Percentiles rank a stretch among this genome's conserved stretches.
These are phyloP conservation scores for Lasiodiplodia sp. DNA, from an alignment of 2,329 filamentous ascomycete species.

Conservation along the genomic window DNA sequence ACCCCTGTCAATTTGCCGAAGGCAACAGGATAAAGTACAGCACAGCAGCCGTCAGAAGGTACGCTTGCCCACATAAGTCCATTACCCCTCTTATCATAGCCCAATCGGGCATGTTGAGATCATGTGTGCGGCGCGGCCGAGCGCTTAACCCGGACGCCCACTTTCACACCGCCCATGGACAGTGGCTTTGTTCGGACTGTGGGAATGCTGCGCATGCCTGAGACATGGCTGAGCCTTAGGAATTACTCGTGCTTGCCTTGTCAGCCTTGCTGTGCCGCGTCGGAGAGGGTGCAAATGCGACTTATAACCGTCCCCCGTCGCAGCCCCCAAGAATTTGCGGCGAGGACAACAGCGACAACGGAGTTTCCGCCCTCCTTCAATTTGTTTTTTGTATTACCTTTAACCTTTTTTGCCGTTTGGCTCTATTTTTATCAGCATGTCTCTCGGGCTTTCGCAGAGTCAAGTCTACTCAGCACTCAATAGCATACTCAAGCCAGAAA, in stretches of 20 bases:
- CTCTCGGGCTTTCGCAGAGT: neutral
- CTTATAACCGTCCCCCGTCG: neutral
- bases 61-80: neutral
- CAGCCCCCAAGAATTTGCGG: neutral
- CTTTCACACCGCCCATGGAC: neutral
- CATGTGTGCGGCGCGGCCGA: constrained; percentile 24
- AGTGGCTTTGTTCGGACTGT: neutral
- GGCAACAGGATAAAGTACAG: constrained; percentile 1
- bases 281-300: neutral
- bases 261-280: constrained; percentile 4
- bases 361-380: neutral
- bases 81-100: neutral
- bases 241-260: neutral
- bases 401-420: neutral
- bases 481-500: constrained; percentile 2
- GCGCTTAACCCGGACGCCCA: constrained; percentile 20
- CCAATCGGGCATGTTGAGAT: neutral
- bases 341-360: neutral
- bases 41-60: neutral
- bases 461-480: neutral
- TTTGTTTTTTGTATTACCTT: neutral
- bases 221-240: constrained; percentile 2
- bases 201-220: neutral
- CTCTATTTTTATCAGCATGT: neutral
- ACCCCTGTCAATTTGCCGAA: neutral